Evolutionary conservation across 2,329 filamentous ascomycete genomes (phyloP).

Genomic region (Epichloe uncinata): DNA sequence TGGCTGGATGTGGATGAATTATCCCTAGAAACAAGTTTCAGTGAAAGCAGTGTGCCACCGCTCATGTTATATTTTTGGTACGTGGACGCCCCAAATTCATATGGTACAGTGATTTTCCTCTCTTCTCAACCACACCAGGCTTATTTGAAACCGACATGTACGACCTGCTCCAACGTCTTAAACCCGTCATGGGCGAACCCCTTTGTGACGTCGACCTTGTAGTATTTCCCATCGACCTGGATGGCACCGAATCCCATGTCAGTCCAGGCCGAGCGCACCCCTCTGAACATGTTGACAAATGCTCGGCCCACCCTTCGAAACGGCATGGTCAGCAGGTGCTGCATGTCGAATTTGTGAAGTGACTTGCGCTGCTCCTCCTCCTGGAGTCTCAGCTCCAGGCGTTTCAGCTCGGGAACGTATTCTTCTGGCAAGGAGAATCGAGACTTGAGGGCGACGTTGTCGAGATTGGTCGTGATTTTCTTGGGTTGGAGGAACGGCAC

Average conservation of each 20-base stretch:
- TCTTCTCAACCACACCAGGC: neutral
- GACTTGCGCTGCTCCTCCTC: conserved; percentile 25
- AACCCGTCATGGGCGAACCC: conserved; percentile 48
- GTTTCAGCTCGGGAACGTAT: conserved; percentile 22
- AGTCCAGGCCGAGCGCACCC: conserved; percentile 37
- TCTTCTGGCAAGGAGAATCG: conserved; percentile 26
- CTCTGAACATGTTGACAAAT: conserved; percentile 27
- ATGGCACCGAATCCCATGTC: conserved; percentile 44
- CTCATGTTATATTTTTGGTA: neutral
- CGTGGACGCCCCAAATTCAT: too few relatives aligned
- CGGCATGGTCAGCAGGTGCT: conserved; percentile 43
- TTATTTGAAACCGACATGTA: conserved; percentile 12
- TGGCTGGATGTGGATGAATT: too few relatives aligned
- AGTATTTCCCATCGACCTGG: conserved; percentile 30
- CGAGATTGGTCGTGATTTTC: conserved; percentile 24
- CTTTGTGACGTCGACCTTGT: conserved; percentile 44
- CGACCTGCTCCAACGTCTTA: conserved; percentile 42
- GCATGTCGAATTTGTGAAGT: conserved; percentile 36
- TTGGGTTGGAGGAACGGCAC: conserved; percentile 34
- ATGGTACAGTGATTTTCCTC: neutral
- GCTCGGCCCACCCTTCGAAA: conserved; percentile 37
- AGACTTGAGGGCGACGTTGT: conserved; percentile 21
- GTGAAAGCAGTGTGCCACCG: too few relatives aligned
- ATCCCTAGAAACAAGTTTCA: too few relatives aligned
- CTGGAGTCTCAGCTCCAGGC: conserved; percentile 18